Percentiles rank a stretch among this genome's conserved stretches.
phyloP scores from a whole-genome alignment of 495 filamentous ascomycete genomes.

The Penicillium coffeae region DNA sequence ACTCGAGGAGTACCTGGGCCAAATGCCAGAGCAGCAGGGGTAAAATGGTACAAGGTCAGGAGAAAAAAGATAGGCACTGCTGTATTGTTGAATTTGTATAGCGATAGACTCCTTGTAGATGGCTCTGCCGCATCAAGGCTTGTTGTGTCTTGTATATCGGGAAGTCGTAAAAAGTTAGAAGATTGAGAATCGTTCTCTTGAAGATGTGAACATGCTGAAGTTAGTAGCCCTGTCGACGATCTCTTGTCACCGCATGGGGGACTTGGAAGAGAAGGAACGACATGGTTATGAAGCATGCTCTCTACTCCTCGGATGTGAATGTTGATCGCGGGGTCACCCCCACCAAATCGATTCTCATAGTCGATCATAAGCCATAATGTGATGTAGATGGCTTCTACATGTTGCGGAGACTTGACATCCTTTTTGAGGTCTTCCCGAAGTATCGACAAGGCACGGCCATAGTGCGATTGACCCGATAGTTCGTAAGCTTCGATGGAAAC shows the following conservation, averaged over 20 bases:
- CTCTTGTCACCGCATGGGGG: too few relatives aligned
- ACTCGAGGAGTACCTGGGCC: constrained; percentile 15
- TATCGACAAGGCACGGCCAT: constrained; percentile 28
- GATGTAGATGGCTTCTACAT: constrained; percentile 32
- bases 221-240: not conserved
- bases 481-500: constrained; percentile 14
- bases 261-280: constrained; percentile 25
- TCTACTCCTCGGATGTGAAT: constrained; percentile 32
- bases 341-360: constrained; percentile 35
- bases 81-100: constrained; percentile 17
- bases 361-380: constrained; percentile 36
- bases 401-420: constrained; percentile 24
- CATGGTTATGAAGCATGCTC: constrained; percentile 26
- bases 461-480: constrained; percentile 23
- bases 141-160: too few relatives aligned
- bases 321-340: constrained; percentile 27
- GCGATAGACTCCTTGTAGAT: not conserved
- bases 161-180: not conserved
- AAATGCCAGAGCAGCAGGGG: constrained; percentile 25
- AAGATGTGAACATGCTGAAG: not conserved
- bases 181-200: not conserved
- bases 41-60: constrained; percentile 34
- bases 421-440: constrained; percentile 28
- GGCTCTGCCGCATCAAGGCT: not conserved
- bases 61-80: constrained; percentile 32